A percentile compares a stretch with the other conserved stretches of the same genome.
phyloP scores from a whole-genome alignment of 2,329 filamentous ascomycete species.

The Paraconiothyrium brasiliense region DNA sequence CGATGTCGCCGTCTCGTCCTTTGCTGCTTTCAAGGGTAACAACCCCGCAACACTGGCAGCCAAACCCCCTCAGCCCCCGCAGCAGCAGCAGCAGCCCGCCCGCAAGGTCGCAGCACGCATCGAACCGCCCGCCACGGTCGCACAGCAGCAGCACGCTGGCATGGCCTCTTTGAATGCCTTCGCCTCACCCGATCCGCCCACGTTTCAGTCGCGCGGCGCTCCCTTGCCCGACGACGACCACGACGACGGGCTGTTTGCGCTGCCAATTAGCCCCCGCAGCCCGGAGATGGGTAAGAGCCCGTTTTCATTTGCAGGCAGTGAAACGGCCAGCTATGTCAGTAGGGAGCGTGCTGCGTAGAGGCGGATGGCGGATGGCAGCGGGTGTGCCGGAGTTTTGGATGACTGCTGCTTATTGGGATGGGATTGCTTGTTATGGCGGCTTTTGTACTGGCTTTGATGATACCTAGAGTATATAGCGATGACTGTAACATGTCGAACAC shows the following conservation, averaged over 20 bases:
- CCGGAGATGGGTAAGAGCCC: constrained; percentile 87
- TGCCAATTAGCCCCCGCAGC: constrained; percentile 85
- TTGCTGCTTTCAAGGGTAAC: constrained; percentile 66
- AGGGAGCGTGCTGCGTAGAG: constrained; percentile 40
- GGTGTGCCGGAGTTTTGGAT: constrained; percentile 25
- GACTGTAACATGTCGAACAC: constrained; percentile 14
- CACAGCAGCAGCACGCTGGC: constrained; percentile 51
- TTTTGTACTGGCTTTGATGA: constrained; percentile 30
- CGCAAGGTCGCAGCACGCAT: constrained; percentile 46
- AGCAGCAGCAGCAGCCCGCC: constrained; percentile 42
- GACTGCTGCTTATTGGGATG: constrained; percentile 10
- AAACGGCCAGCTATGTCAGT: constrained; percentile 45
- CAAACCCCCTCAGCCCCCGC: constrained; percentile 51
- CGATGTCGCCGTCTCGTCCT: constrained; percentile 69
- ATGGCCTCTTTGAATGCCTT: constrained; percentile 59
- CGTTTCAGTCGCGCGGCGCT: constrained; percentile 42
- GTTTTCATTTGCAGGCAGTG: constrained; percentile 67
- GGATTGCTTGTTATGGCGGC: constrained; percentile 17
- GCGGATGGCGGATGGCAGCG: neutral
- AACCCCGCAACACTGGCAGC: constrained; percentile 52
- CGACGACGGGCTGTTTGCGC: constrained; percentile 85
- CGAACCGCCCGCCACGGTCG: constrained; percentile 51
- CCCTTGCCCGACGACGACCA: constrained; percentile 60
- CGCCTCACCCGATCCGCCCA: constrained; percentile 37
- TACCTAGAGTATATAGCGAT: constrained; percentile 34